Evolutionary conservation across 2,329 filamentous ascomycete genomes (phyloP).

Genomic region (Colletotrichum euphorbiae): DNA sequence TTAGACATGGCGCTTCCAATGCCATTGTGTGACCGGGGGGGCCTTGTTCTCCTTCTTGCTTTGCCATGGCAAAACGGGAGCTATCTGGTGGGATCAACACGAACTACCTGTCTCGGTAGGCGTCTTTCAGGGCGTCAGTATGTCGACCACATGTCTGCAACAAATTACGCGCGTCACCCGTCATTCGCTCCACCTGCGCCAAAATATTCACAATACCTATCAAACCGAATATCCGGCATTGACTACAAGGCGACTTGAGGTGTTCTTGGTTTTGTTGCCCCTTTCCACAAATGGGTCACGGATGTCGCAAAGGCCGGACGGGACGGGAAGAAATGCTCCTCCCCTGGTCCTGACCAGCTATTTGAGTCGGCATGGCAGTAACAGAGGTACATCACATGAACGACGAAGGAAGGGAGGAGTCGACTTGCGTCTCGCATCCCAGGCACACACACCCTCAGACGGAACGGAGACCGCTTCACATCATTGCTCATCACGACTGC

Average conservation of each 20-base stretch:
- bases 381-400: slow-evolving; percentile 3
- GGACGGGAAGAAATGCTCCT: slow-evolving; percentile 25
- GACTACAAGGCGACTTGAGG: slow-evolving; percentile 8
- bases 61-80: slow-evolving; percentile 18
- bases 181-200: slow-evolving; percentile 30
- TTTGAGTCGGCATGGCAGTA: slow-evolving; percentile 4
- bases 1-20: slow-evolving; percentile 14
- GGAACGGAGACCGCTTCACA: slow-evolving; percentile 30
- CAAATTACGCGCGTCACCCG: slow-evolving; percentile 35
- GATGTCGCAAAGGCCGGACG: slow-evolving; percentile 10
- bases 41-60: not conserved
- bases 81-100: slow-evolving; percentile 25
- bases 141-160: slow-evolving; percentile 35
- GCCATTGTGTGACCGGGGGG: slow-evolving; percentile 3
- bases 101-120: slow-evolving; percentile 32
- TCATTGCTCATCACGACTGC: slow-evolving; percentile 11
- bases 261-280: slow-evolving; percentile 8
- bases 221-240: slow-evolving; percentile 21
- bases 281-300: slow-evolving; percentile 7
- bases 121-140: slow-evolving; percentile 27
- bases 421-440: slow-evolving; percentile 24
- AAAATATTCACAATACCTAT: slow-evolving; percentile 19
- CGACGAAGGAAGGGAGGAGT: slow-evolving; percentile 16
- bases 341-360: slow-evolving; percentile 13
- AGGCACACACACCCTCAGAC: slow-evolving; percentile 19